A percentile compares a stretch with the other conserved stretches of the same genome.
phyloP scores from a whole-genome alignment of 495 filamentous ascomycete species.

The Penicillium cosmopolitanum region DNA sequence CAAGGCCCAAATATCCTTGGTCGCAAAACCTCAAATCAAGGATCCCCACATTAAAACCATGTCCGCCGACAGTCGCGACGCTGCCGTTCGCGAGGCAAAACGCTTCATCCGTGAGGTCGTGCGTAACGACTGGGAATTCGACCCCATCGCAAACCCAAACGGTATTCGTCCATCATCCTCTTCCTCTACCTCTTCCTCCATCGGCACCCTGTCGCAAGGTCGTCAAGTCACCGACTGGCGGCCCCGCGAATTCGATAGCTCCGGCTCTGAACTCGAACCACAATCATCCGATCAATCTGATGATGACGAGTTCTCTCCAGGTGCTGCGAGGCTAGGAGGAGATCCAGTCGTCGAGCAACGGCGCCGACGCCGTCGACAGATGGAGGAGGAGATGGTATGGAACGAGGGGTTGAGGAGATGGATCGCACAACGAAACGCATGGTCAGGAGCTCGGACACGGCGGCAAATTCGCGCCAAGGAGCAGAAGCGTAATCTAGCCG shows the following conservation, averaged over 20 bases:
- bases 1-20: neutral
- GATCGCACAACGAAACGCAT: slow-evolving; percentile 74
- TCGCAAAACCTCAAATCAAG: neutral
- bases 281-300: slow-evolving; percentile 32
- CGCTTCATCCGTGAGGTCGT: slow-evolving; percentile 45
- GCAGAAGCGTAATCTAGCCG: slow-evolving; percentile 17
- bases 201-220: slow-evolving; percentile 28
- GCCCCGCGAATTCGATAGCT: slow-evolving; percentile 46
- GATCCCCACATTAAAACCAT: slow-evolving; percentile 19
- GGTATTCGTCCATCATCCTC: slow-evolving; percentile 23
- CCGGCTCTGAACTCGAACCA: slow-evolving; percentile 47
- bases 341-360: slow-evolving; percentile 52
- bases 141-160: slow-evolving; percentile 34
- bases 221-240: slow-evolving; percentile 47
- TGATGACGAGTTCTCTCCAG: slow-evolving; percentile 20
- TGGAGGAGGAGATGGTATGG: slow-evolving; percentile 79
- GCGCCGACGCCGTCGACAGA: slow-evolving; percentile 57
- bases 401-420: slow-evolving; percentile 81
- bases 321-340: slow-evolving; percentile 9
- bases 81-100: slow-evolving; percentile 48
- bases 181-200: slow-evolving; percentile 23
- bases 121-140: slow-evolving; percentile 49
- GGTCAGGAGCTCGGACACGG: slow-evolving; percentile 72
- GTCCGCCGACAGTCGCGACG: slow-evolving; percentile 42
- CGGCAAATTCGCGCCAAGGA: slow-evolving; percentile 31